phyloP scores from a whole-genome alignment of 2,329 filamentous ascomycete genomes.

The Cladophialophora exuberans region DNA sequence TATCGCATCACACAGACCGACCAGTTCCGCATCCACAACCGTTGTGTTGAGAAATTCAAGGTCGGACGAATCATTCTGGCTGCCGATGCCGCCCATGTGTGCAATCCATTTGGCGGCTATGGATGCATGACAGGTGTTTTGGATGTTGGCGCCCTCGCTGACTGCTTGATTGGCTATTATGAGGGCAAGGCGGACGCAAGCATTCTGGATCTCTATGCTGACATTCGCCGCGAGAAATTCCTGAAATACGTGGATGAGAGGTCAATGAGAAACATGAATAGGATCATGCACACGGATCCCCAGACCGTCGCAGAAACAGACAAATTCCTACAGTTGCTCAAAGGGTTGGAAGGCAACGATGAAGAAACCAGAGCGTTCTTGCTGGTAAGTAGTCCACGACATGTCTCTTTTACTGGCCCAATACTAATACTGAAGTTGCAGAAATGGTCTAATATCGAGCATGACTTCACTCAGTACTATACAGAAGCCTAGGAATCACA shows the following conservation, averaged over 20 bases:
- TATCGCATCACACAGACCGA: constrained; percentile 61
- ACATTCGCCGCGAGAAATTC: constrained; percentile 45
- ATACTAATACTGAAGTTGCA: background rate
- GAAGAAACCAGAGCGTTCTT: constrained; percentile 29
- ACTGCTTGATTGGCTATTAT: constrained; percentile 56
- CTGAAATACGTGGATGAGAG: constrained; percentile 42
- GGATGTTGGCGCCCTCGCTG: constrained; percentile 63
- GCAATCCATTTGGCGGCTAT: constrained; percentile 20
- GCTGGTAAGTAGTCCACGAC: constrained; percentile 10
- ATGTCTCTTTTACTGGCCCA: background rate
- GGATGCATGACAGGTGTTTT: constrained; percentile 61
- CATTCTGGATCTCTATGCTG: constrained; percentile 48
- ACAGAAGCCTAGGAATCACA: background rate
- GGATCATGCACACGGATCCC: constrained; percentile 39
- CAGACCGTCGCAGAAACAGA: constrained; percentile 41
- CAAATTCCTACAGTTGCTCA: constrained; percentile 40
- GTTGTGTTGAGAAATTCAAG: constrained; percentile 61
- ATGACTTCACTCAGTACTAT: constrained; percentile 26
- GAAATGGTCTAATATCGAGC: constrained; percentile 24
- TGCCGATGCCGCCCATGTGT: constrained; percentile 62
- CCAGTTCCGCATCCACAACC: constrained; percentile 65
- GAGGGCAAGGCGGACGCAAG: constrained; percentile 41
- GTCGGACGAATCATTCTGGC: constrained; percentile 60
- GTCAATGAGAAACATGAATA: constrained; percentile 46
- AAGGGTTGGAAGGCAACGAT: constrained; percentile 38